A percentile compares a stretch with the other conserved stretches of the same genome.
These are phyloP conservation scores for Anacardium occidentale DNA, from an alignment of 345 rosid genomes.

Conservation along the genomic window DNA sequence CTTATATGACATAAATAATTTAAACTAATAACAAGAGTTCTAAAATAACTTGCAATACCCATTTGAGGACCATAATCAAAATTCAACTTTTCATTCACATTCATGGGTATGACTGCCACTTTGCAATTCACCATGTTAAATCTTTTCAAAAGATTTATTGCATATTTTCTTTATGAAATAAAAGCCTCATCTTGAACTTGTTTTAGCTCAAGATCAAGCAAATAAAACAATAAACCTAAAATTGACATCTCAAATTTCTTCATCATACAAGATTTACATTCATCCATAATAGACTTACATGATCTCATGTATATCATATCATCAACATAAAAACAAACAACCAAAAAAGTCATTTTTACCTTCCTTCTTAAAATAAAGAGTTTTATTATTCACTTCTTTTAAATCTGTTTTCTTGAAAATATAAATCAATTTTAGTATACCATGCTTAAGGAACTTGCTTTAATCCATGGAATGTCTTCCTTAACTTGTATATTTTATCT, in stretches of 20 bases:
- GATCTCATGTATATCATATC: neutral
- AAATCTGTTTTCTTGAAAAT: no score
- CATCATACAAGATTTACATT: neutral
- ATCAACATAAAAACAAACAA: conserved; percentile 4
- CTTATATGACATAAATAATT: neutral
- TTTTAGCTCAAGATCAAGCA: neutral
- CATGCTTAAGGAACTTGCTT: no score
- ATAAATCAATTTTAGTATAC: no score
- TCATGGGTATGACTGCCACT: neutral
- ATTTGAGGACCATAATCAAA: neutral
- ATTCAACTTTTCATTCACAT: neutral
- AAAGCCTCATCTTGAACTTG: neutral
- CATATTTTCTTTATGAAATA: conserved; percentile 1
- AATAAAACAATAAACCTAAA: neutral
- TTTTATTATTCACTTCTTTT: neutral
- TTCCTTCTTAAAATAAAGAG: neutral
- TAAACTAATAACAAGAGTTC: neutral
- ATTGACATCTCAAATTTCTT: neutral
- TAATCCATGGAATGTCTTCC: no score
- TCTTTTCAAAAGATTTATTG: neutral
- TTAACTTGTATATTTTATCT: no score
- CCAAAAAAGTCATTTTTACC: neutral
- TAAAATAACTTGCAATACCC: neutral
- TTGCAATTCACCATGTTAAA: neutral
- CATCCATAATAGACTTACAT: neutral